These are phyloP conservation scores for Epicoccum nigrum DNA, from an alignment of 2,329 filamentous ascomycete species.

Conservation along the genomic window DNA sequence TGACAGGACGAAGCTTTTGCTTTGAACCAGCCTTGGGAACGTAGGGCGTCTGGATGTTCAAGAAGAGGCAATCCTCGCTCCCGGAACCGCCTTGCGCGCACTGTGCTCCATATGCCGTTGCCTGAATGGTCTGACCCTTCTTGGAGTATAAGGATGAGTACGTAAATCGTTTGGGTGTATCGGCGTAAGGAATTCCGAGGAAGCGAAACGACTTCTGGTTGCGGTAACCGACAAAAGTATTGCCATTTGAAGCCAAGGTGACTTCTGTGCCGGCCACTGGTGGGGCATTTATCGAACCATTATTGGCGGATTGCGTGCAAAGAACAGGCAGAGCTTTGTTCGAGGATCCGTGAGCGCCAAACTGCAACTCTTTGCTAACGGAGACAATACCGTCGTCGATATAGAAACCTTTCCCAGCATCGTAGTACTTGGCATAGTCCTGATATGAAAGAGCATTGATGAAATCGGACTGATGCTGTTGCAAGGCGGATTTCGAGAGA, in stretches of 20 bases:
- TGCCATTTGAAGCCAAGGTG: slow-evolving; percentile 50
- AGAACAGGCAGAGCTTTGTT: slow-evolving; percentile 53
- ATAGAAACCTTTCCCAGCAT: slow-evolving; percentile 50
- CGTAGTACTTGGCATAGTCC: slow-evolving; percentile 49
- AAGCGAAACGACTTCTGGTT: slow-evolving; percentile 59
- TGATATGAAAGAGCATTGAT: slow-evolving; percentile 54
- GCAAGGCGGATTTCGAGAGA: slow-evolving; percentile 50
- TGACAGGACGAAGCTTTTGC: slow-evolving; percentile 41
- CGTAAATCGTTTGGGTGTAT: slow-evolving; percentile 51
- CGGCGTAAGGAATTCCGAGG: slow-evolving; percentile 55
- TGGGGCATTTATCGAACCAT: slow-evolving; percentile 35
- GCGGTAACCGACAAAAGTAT: slow-evolving; percentile 57
- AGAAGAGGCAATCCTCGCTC: slow-evolving; percentile 37
- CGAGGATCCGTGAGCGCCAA: slow-evolving; percentile 32
- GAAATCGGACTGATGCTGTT: slow-evolving; percentile 55
- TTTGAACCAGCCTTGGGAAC: slow-evolving; percentile 48
- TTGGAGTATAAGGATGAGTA: slow-evolving; percentile 56
- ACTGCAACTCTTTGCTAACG: slow-evolving; percentile 45
- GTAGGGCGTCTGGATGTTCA: slow-evolving; percentile 39
- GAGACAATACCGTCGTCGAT: slow-evolving; percentile 51
- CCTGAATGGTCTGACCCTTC: slow-evolving; percentile 54
- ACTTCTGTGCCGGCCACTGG: slow-evolving; percentile 42
- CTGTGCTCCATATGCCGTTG: slow-evolving; percentile 53
- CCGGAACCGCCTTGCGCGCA: slow-evolving; percentile 52
- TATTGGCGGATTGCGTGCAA: slow-evolving; percentile 57